Conservation (phyloP, 192 early-diverging fungal species). For the Geranomyces variabilis region DNA sequence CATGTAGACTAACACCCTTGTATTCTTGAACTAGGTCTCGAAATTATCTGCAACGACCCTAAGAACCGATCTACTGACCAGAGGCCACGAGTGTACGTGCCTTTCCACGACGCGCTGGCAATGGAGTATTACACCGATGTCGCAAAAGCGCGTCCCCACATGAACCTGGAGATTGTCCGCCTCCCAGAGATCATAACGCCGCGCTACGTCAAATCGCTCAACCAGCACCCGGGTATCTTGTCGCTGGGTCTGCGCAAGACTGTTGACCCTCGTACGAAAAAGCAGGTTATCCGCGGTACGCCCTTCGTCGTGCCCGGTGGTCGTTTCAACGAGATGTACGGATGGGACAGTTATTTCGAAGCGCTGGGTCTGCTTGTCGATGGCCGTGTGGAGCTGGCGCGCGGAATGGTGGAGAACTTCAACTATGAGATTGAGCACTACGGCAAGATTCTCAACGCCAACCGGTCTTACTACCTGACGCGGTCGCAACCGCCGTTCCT, state of each 20-base stretch:
- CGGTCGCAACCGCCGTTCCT: slow-evolving; percentile 98
- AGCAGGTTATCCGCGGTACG: slow-evolving; percentile 53
- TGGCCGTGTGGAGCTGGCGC: slow-evolving; percentile 80
- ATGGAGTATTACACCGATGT: slow-evolving; percentile 81
- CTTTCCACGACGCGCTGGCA: slow-evolving; percentile 75
- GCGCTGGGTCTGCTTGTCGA: slow-evolving; percentile 85
- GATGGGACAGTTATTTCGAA: slow-evolving; percentile 97
- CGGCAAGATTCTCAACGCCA: slow-evolving; percentile 98
- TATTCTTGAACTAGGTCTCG: slow-evolving; percentile 67
- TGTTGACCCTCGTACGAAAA: slow-evolving; percentile 27
- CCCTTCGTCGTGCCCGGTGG: slow-evolving; percentile 98
- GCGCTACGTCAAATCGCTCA: slow-evolving; percentile 88
- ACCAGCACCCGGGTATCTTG: slow-evolving; percentile 87
- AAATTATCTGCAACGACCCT: slow-evolving; percentile 88
- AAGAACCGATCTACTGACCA: slow-evolving; percentile 83
- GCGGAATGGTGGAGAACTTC: slow-evolving; percentile 98
- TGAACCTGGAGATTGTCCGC: slow-evolving; percentile 76
- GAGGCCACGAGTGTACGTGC: slow-evolving; percentile 90
- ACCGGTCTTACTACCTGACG: slow-evolving; percentile 94
- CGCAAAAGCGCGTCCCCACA: slow-evolving; percentile 62
- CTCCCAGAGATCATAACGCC: slow-evolving; percentile 88
- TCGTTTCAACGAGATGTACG: slow-evolving; percentile 99
- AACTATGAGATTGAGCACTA: slow-evolving; percentile 97
- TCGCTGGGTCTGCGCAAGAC: slow-evolving; percentile 69
- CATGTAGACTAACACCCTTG: background rate